phyloP scores from a whole-genome alignment of 441 rosid genomes.

The Aquilaria agallochum region DNA sequence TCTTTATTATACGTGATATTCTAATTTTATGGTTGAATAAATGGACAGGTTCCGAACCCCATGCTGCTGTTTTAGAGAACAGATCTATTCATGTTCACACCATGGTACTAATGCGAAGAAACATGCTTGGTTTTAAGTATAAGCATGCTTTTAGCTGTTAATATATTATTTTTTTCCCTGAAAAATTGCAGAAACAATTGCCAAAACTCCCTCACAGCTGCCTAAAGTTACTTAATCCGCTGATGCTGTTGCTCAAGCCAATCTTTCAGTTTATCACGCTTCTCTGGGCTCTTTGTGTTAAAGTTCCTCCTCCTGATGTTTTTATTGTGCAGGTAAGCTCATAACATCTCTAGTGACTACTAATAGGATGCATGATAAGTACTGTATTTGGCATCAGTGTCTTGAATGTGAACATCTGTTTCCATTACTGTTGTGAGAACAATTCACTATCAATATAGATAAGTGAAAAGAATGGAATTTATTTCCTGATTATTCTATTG shows the following conservation, averaged over 20 bases:
- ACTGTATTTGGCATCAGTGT: no score
- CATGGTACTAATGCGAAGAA: slow-evolving; percentile 48
- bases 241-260: slow-evolving; percentile 76
- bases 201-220: slow-evolving; percentile 39
- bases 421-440: no score
- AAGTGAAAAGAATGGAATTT: no score
- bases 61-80: slow-evolving; percentile 59
- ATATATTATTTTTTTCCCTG: neutral
- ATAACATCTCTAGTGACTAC: neutral
- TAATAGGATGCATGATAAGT: no score
- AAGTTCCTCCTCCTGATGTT: slow-evolving; percentile 72
- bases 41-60: slow-evolving; percentile 82
- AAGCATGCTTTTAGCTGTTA: neutral
- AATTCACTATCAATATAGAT: no score
- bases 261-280: slow-evolving; percentile 69
- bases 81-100: slow-evolving; percentile 77
- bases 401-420: no score
- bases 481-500: no score
- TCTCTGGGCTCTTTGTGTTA: slow-evolving; percentile 82
- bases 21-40: neutral
- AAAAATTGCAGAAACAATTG: slow-evolving; percentile 52
- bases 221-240: slow-evolving; percentile 57
- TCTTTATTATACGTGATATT: no score
- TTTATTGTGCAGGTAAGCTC: slow-evolving; percentile 83
- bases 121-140: neutral